phyloP scores from a whole-genome alignment of 1,284 basidiomycete species.

The Sanghuangporus baumii region DNA sequence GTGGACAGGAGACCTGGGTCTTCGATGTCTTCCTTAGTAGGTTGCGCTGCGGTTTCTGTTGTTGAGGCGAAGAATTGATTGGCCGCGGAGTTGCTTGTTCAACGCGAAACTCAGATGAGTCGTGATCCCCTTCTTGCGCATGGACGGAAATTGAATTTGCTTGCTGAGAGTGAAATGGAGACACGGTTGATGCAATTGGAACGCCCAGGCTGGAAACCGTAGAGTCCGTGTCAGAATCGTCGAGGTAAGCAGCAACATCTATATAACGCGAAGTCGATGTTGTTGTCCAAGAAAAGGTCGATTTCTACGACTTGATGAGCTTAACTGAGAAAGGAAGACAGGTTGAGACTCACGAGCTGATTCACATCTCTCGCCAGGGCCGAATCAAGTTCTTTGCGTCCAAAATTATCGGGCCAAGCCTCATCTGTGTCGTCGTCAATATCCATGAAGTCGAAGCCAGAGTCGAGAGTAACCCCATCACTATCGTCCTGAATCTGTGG shows the following conservation, averaged over 20 bases:
- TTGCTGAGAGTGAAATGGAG: neutral
- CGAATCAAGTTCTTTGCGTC: slow-evolving; percentile 1
- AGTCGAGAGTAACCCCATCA: neutral
- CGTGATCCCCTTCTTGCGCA: neutral
- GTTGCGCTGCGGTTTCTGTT: neutral
- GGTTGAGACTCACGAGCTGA: slow-evolving; percentile 3
- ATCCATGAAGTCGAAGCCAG: neutral
- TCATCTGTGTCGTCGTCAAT: neutral
- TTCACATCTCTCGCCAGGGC: slow-evolving; percentile 3
- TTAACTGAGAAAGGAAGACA: neutral
- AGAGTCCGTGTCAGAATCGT: slow-evolving; percentile 11
- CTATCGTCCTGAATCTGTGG: neutral
- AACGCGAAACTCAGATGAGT: slow-evolving; percentile 11
- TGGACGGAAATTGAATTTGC: neutral
- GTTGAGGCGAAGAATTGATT: neutral
- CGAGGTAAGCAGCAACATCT: slow-evolving; percentile 12
- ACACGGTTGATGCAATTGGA: neutral
- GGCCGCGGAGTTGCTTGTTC: slow-evolving; percentile 8
- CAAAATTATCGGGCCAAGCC: slow-evolving; percentile 1
- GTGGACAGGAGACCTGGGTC: neutral
- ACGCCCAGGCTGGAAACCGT: neutral
- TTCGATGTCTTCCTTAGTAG: slow-evolving; percentile 6
- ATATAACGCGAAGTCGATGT: slow-evolving; percentile 17
- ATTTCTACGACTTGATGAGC: slow-evolving; percentile 10
- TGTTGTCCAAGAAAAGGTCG: slow-evolving; percentile 18